These are phyloP conservation scores for Puya raimondii DNA, from an alignment of 176 grass and related monocot genomes.

Conservation along the genomic window DNA sequence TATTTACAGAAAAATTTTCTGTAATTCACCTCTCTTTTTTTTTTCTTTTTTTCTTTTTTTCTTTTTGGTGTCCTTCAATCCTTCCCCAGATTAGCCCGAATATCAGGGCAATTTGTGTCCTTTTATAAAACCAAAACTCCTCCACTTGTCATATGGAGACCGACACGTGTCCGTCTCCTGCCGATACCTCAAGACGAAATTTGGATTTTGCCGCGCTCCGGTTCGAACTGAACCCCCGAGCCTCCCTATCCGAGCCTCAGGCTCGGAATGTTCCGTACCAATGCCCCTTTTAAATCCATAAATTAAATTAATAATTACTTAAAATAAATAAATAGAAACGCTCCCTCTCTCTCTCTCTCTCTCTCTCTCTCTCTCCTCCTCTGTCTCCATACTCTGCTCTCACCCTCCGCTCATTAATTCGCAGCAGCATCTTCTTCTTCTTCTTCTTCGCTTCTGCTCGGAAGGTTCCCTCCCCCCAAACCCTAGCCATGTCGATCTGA, in stretches of 20 bases:
- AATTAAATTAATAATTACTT: background rate
- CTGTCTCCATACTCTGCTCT: background rate
- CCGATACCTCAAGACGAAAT: background rate
- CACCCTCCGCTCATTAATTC: background rate
- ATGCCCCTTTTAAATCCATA: background rate
- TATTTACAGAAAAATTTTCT: too few species aligned
- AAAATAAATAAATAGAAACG: background rate
- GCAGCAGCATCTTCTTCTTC: background rate
- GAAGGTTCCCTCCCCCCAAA: background rate
- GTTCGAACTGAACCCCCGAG: background rate
- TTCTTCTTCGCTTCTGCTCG: background rate
- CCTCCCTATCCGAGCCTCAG: background rate
- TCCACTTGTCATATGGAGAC: background rate
- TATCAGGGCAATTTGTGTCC: background rate
- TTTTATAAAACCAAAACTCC: background rate
- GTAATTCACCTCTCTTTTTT: too few species aligned
- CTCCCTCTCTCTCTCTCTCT: background rate
- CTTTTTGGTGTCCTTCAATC: too few species aligned
- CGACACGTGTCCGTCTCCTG: constrained; percentile 6
- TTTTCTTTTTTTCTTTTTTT: too few species aligned
- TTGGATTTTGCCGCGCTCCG: constrained; percentile 24
- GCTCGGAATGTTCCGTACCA: background rate
- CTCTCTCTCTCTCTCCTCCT: background rate
- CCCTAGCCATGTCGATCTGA: background rate
- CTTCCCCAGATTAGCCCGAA: background rate